Conservation (phyloP, 345 rosid genomes). For the Arabis alpina region DNA sequence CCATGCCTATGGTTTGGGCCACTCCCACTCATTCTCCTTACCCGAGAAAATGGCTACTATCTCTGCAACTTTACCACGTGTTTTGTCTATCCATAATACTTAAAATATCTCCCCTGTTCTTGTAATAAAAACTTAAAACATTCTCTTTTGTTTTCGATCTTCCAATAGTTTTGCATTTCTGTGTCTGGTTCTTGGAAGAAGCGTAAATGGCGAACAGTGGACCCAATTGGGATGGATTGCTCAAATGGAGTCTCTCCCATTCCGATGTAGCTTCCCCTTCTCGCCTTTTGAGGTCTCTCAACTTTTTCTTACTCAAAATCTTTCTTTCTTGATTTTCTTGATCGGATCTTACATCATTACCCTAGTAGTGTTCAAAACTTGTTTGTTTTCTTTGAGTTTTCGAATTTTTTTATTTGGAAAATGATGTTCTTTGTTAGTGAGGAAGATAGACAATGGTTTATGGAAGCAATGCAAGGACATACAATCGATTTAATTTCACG, state of each 20-base stretch:
- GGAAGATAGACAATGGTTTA: constrained; percentile 90
- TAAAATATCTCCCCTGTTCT: constrained; percentile 25
- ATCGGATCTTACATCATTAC: not conserved
- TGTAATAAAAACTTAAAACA: constrained; percentile 22
- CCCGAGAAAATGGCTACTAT: constrained; percentile 1
- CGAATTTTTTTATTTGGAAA: not conserved
- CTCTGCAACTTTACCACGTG: constrained; percentile 32
- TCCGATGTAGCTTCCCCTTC: constrained; percentile 66
- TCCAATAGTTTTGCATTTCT: not conserved
- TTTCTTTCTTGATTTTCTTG: constrained; percentile 1
- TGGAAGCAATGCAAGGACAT: constrained; percentile 94
- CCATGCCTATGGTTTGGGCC: constrained; percentile 2
- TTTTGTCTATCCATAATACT: constrained; percentile 21
- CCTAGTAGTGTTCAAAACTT: not conserved
- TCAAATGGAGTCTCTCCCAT: constrained; percentile 93
- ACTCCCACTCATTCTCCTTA: constrained; percentile 8
- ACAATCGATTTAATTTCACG: constrained; percentile 71
- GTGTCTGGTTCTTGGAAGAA: not conserved
- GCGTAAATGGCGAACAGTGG: constrained; percentile 70
- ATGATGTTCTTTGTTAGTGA: constrained; percentile 49
- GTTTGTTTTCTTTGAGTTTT: not conserved
- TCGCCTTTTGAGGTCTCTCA: constrained; percentile 61
- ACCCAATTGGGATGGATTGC: constrained; percentile 91
- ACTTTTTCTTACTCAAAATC: not conserved
- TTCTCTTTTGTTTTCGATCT: not conserved